Conservation (phyloP, 371 early-diverging fungal species). For the Mortierella sp. region DNA sequence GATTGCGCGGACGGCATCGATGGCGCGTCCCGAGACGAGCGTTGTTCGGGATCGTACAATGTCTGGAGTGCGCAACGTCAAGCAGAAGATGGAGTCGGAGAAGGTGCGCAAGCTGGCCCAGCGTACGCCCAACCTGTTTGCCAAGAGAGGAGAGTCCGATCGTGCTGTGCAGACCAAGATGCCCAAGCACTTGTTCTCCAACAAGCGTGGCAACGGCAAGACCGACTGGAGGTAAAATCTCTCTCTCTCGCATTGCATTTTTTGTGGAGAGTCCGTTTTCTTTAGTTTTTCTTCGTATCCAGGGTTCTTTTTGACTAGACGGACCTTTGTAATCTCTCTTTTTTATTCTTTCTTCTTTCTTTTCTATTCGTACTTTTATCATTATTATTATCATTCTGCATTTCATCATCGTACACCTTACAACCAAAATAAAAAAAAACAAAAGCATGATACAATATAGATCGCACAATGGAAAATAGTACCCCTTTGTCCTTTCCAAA, state of each 20-base stretch:
- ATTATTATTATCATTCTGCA: neutral
- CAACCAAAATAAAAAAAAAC: neutral
- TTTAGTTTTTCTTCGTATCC: neutral
- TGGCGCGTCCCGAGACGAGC: constrained; percentile 55
- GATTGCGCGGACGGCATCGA: constrained; percentile 63
- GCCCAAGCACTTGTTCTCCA: constrained; percentile 98
- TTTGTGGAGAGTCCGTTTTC: too few species aligned
- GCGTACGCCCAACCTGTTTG: constrained; percentile 79
- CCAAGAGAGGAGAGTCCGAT: constrained; percentile 95
- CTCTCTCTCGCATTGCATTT: too few species aligned
- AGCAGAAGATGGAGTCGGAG: constrained; percentile 78
- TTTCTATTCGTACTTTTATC: neutral
- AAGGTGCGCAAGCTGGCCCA: constrained; percentile 82
- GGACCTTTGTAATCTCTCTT: too few species aligned
- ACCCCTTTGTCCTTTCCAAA: neutral
- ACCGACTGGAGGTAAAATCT: constrained; percentile 85
- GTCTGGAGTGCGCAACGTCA: constrained; percentile 84
- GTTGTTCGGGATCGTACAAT: constrained; percentile 74
- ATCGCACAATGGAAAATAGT: neutral
- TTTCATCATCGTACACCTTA: neutral
- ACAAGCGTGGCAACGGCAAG: constrained; percentile 89
- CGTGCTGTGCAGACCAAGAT: constrained; percentile 88
- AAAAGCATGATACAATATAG: neutral
- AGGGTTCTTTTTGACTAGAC: neutral
- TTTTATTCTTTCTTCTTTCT: neutral